Evolutionary conservation across 2,329 filamentous ascomycete genomes (phyloP).

Genomic region (Tolypocladium ovalisporum): DNA sequence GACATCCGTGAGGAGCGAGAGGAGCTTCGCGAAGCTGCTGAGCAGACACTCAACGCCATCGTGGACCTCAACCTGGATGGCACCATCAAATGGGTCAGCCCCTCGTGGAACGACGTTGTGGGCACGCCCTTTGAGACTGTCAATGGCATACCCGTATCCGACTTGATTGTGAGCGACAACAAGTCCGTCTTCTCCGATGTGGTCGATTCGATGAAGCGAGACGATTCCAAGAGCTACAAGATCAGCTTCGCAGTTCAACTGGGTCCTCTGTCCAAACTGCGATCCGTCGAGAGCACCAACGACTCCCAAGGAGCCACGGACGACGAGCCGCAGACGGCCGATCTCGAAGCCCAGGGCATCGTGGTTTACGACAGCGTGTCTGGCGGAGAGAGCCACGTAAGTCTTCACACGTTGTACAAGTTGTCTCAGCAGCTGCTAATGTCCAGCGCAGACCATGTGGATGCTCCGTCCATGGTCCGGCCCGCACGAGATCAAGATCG

Average conservation of each 20-base stretch:
- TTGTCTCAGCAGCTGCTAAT: conserved; percentile 1
- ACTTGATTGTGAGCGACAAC: conserved; percentile 69
- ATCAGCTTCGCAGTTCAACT: conserved; percentile 68
- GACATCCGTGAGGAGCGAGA: conserved; percentile 89
- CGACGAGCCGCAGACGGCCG: conserved; percentile 39
- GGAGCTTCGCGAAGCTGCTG: conserved; percentile 87
- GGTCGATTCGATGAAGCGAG: conserved; percentile 79
- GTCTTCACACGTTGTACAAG: conserved; percentile 20
- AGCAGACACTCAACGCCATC: conserved; percentile 94
- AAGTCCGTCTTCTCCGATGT: conserved; percentile 71
- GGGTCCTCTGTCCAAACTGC: conserved; percentile 57
- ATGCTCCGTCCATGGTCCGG: conserved; percentile 90
- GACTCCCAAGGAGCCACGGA: conserved; percentile 25
- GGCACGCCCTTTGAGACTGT: conserved; percentile 66
- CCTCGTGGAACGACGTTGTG: conserved; percentile 89
- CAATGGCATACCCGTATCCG: conserved; percentile 65
- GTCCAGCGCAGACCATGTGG: conserved; percentile 78
- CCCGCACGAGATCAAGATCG: conserved; percentile 89
- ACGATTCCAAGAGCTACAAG: conserved; percentile 87
- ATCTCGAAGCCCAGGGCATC: conserved; percentile 92
- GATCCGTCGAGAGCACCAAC: conserved; percentile 30
- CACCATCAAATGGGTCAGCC: conserved; percentile 89
- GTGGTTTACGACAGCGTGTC: conserved; percentile 91
- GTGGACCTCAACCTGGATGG: conserved; percentile 87
- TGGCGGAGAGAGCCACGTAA: conserved; percentile 81